Conservation (phyloP, 306 rosid genomes). For the Coriaria nepalensis region DNA sequence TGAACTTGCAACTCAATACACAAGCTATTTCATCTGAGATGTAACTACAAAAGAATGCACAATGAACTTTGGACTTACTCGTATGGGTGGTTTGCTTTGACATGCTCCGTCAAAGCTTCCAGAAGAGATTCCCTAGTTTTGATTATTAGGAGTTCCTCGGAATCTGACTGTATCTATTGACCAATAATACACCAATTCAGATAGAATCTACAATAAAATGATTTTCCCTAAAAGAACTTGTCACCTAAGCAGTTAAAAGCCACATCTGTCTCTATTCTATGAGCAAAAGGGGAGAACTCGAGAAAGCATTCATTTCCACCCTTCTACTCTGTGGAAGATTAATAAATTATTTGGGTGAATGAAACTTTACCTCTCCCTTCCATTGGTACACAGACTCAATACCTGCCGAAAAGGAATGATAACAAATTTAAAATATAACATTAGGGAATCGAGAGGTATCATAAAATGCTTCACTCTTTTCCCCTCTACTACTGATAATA, state of each 20-base stretch:
- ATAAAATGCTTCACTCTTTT: too few relatives aligned
- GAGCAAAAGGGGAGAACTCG: background rate
- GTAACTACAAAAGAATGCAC: background rate
- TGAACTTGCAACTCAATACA: background rate
- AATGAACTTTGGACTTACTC: slow-evolving; percentile 41
- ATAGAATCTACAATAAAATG: too few relatives aligned
- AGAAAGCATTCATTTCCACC: background rate
- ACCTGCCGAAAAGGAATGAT: slow-evolving; percentile 33
- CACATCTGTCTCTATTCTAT: background rate
- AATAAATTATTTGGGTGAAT: slow-evolving; percentile 1
- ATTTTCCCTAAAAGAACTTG: too few relatives aligned
- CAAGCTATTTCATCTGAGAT: background rate
- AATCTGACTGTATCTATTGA: slow-evolving; percentile 61
- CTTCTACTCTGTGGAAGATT: slow-evolving; percentile 4
- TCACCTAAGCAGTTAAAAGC: too few relatives aligned
- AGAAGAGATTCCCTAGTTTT: slow-evolving; percentile 88
- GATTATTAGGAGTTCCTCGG: slow-evolving; percentile 80
- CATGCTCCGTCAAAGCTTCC: slow-evolving; percentile 67
- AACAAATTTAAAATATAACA: slow-evolving; percentile 2
- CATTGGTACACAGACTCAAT: slow-evolving; percentile 74
- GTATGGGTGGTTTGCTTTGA: slow-evolving; percentile 68
- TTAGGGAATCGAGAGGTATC: background rate
- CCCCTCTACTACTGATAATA: too few relatives aligned
- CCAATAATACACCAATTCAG: slow-evolving; percentile 5
- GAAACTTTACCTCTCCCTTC: slow-evolving; percentile 76